Base-by-base conservation (phyloP, 2,329 filamentous ascomycete genomes). In the Paecilomyces sp. region DNA sequence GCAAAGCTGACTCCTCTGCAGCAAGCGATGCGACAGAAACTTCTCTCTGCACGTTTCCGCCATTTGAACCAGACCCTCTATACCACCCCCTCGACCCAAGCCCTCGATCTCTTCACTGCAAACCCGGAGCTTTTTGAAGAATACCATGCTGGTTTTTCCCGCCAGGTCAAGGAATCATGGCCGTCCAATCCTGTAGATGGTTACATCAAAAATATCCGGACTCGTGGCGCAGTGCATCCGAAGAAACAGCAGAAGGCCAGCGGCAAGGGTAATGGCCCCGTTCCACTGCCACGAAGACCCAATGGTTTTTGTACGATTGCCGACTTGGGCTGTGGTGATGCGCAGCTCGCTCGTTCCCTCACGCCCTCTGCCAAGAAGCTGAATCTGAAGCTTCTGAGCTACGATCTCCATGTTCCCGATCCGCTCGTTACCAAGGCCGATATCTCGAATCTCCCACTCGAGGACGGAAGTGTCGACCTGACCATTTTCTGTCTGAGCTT, bases 11-110 rank as follows among this genome's bases (percentile, higher is more conserved):
- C 94, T 0, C 92, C 94, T 3, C 86, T 99, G 59, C 94, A 99
- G 80, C 86, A 89, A 58, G 87, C 91, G 3, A 99, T 99, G 94
- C 88, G 91, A 62, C 88, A 92, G 71, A 99, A 99, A 80, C 87
- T 99, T 63, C 83, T 96, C 63, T 95, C 92, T 9, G 92, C 94
- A 1, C 92, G 94, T 60, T 99, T 99, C 84, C 91, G 94, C 64
- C 92, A 97, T 76, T 86, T 99, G 62, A 99, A 99, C 75, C 90
- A 99, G 79, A 93, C 91, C 0, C 87, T 99, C 13, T 99, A 99
- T 79, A 97, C 93, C 3, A 90, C 88, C 7, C 90, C 92, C 0
- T 99, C 94, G 0, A 80, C 82, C 36, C 87, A 94, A 65, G 90
- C 94, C n/a, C 86, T 94, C 66, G 79, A 83, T 56, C 85, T 97